Evolutionary conservation across 108 stramenopile genomes (phyloP), one percentile per base, ranked within the genome.

Genomic region (Parietichytrium sp.): DNA sequence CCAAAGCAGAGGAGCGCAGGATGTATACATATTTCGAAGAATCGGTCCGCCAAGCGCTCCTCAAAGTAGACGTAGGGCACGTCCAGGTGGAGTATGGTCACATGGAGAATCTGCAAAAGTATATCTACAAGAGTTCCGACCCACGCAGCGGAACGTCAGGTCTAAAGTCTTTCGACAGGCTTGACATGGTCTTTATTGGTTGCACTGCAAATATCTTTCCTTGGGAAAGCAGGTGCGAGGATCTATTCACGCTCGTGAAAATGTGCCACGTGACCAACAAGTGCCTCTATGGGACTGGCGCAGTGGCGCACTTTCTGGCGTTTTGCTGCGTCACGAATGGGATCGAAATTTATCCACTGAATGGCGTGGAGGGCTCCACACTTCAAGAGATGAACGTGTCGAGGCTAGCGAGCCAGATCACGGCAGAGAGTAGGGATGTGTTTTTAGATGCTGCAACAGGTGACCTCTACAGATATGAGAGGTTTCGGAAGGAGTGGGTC

Each of bases 231-330:
- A 3, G 38, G 45, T 13, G 61, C 13, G 38, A 27, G 8, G 61
- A 72, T 6, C 61, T 72, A n/a, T 72, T 45, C 20, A 0, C 45
- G 10, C 20, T 72, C 16, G 23, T 72, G 61, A 72, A 72, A 72
- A 72, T 27, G 61, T 72, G 61, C 3, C 45, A 45, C 20, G 36
- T 72, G 23, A 72, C 61, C 0, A 72, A 72, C 20, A 72, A 72
- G 61, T 72, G 61, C 3, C 38, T 72, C 61, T 72, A 45, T 27
- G 61, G 61, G 23, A 42, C 61, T 1, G 61, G 61, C 38, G 33
- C 38, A n/a, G 61, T 72, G 10, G 61, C 15, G 4, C 61, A 72
- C 23, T 72, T 72, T 27, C 61, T 72, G 2, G 61, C 38, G 20
- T 72, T 72, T 27, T 1, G 36, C 1, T 72, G 61, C 61, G 25